These are phyloP conservation scores for Diutina scorzettiae DNA, from an alignment of 1,139 yeast species.

Conservation along the genomic window DNA sequence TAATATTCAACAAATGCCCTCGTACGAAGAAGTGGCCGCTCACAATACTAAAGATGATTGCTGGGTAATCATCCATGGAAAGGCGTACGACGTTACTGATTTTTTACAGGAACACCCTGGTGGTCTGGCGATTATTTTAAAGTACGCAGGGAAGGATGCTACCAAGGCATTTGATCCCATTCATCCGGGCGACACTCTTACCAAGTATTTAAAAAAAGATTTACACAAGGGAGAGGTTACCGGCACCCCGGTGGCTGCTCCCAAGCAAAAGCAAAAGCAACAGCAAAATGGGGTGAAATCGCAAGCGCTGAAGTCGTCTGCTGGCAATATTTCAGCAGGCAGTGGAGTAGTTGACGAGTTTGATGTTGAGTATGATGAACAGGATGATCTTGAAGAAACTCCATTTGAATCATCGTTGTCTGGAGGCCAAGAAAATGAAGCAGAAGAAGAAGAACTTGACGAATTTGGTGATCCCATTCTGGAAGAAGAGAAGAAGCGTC, in stretches of 20 bases:
- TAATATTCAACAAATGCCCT: conserved; percentile 13
- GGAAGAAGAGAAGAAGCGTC: conserved; percentile 19
- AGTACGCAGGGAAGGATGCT: conserved; percentile 49
- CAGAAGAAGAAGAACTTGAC: conserved; percentile 10
- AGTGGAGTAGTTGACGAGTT: conserved; percentile 22
- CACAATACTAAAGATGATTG: conserved; percentile 33
- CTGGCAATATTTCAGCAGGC: neutral
- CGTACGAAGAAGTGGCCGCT: conserved; percentile 22
- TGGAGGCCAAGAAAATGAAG: neutral
- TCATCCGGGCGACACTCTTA: conserved; percentile 74
- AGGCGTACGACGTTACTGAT: conserved; percentile 39
- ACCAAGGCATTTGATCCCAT: conserved; percentile 57
- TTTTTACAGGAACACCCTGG: conserved; percentile 44
- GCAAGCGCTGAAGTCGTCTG: conserved; percentile 1
- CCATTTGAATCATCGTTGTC: conserved; percentile 7
- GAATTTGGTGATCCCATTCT: conserved; percentile 20
- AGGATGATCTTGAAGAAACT: conserved; percentile 22
- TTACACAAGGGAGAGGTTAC: conserved; percentile 11
- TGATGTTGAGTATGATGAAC: conserved; percentile 38
- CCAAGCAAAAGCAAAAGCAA: conserved; percentile 7
- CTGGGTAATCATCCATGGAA: conserved; percentile 44
- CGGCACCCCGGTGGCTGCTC: neutral
- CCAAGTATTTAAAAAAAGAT: conserved; percentile 20
- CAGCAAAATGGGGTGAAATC: conserved; percentile 1
- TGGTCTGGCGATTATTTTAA: conserved; percentile 38